phyloP scores from a whole-genome alignment of 1,284 basidiomycete genomes.

The Naganishia sp. region DNA sequence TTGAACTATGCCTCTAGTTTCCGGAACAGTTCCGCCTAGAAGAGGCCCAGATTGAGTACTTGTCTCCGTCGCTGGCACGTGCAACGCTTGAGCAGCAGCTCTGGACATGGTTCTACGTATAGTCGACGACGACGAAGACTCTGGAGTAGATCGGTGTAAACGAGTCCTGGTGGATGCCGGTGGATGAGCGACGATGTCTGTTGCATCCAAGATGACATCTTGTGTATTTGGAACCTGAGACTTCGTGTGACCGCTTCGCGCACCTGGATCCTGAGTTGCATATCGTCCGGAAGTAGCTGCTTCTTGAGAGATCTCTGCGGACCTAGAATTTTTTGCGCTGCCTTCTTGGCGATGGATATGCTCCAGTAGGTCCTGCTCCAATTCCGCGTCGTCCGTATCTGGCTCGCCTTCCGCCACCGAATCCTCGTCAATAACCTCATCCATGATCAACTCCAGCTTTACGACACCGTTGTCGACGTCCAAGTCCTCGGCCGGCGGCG shows the following conservation, averaged over 20 bases:
- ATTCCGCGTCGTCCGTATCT: conserved; percentile 15
- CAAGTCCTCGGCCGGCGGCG: conserved; percentile 3
- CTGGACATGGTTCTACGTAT: neutral
- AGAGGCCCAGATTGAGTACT: neutral
- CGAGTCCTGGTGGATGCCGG: neutral
- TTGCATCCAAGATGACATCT: neutral
- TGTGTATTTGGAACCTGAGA: conserved; percentile 24
- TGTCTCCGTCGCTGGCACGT: neutral
- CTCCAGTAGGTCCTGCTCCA: conserved; percentile 10
- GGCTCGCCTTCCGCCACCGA: conserved; percentile 21
- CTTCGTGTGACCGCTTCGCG: neutral
- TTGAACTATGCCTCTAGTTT: neutral
- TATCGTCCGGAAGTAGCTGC: neutral
- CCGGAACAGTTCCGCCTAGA: neutral
- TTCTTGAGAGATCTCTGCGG: too few species aligned
- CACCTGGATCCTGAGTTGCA: neutral
- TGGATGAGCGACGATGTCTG: neutral
- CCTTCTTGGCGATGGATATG: conserved; percentile 5
- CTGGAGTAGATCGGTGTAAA: neutral
- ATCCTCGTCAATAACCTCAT: conserved; percentile 11
- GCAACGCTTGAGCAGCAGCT: neutral
- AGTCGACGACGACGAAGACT: neutral
- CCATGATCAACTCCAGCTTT: conserved; percentile 3
- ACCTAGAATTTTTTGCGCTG: neutral
- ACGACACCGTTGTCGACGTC: neutral